Base-by-base conservation (phyloP, 768 basidiomycete genomes). In the Xerocomellus amylosporus region DNA sequence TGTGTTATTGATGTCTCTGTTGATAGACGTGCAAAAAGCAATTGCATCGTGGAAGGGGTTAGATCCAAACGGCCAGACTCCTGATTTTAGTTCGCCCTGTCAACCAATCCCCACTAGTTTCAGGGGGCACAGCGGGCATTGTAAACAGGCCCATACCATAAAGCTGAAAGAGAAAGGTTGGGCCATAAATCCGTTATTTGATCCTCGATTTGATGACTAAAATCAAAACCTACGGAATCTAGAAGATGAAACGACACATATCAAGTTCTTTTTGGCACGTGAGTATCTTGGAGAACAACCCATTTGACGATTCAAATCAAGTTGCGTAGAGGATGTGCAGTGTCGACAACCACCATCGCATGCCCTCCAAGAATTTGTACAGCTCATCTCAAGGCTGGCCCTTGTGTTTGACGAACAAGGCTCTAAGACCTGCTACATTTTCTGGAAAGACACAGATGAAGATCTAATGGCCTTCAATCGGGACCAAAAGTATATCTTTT, bases 391-490 rank as follows among this genome's bases (percentile, higher is more conserved):
- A 3, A 13, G 9, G 8, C 19, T 61, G 41, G 45, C 56, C 8
- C 0, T 2, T 0, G 60, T 61, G 20, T 61, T 58, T 12, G 26
- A 9, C 17, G 24, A 14, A 17, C 20, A 34, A 3, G 28, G 36
- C 12, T 37, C 55, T 1, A 19, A 22, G 3, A 17, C 36, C n/a
- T 61, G 60, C 28, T 53, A 26, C 41, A 58, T 61, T 26, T 53
- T 61, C 48, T 61, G 60, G 60, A 52, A 63, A 44, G 60, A 61
- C 20, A 63, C 45, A 0, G 60, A 53, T 3, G 45, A 63, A 2
- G 51, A 62, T 30, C 34, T 61, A 0, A 63, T 61, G 60, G 60
- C 61, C 13, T 61, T 62, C 8, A 61, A 61, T 39, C 28, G 60
- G 10, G 55, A 57, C 26, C 50, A 61, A n/a, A 46, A 15, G 17